Base-by-base conservation (phyloP, 2,329 filamentous ascomycete species). In the Claviceps maximensis region DNA sequence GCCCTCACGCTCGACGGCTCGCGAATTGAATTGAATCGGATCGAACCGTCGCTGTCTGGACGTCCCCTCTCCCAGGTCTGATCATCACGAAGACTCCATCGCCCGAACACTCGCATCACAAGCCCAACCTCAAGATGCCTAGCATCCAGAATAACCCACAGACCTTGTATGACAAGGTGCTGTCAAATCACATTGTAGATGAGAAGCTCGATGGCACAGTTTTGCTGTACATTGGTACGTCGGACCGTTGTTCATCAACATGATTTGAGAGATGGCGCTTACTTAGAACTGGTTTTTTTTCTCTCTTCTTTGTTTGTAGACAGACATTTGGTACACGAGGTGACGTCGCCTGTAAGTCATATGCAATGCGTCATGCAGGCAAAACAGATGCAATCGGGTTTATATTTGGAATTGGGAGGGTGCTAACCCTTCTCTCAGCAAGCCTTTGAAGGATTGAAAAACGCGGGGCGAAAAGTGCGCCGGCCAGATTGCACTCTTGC, bases 161-260 rank as follows among this genome's bases (percentile, higher is more conserved):
- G 71, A 95, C 90, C 62, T 79, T 96, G 66, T 97, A 97, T 74
- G 91, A 97, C 79, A 97, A 97, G 83, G 90, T 97, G 71, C 86
- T 97, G 64, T 82, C 88, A 63, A 85, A 85, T 74, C 93, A 98
- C 70, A 85, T 97, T 63, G 90, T 98, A 66, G 88, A 96, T 65
- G 87, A 95, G 80, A 88, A 90, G 78, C 81, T 89, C 53, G 91
- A 97, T 72, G 91, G 91, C 71, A 96, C 90, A 54, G 77, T 94
- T 63, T 75, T 95, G 59, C 78, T 97, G 55, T 97, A 97, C 69
- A 97, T 97, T 66, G 89, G 89, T 89, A 75, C 61, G 81, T 68
- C 27, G 12, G 12, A 23, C 47, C 5, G 42, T 49, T 23, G 40
- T 31, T 15, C 23, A 27, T 1, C 8, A 19, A 23, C 36, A 19